phyloP scores from a whole-genome alignment of 2,329 filamentous ascomycete genomes.

The Cryphonectria radicalis region DNA sequence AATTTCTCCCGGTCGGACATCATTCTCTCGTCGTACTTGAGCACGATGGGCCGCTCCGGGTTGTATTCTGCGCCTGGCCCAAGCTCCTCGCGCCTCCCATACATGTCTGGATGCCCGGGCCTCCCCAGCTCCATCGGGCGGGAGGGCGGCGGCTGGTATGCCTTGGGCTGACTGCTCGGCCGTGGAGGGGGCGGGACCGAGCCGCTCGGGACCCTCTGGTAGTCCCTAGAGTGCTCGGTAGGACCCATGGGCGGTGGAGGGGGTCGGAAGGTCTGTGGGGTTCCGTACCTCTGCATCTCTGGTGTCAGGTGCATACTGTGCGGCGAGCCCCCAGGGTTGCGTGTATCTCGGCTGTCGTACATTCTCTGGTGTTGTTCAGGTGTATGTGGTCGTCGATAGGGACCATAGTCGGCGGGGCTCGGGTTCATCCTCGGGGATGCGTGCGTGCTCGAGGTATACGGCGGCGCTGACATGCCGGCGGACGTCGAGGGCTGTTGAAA shows the following conservation, averaged over 20 bases:
- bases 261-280: slow-evolving; percentile 59
- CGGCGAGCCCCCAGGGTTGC: slow-evolving; percentile 52
- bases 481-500: slow-evolving; percentile 48
- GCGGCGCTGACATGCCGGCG: slow-evolving; percentile 45
- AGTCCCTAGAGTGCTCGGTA: slow-evolving; percentile 51
- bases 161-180: slow-evolving; percentile 57
- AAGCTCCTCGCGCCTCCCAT: slow-evolving; percentile 55
- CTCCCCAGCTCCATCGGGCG: slow-evolving; percentile 54
- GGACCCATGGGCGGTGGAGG: slow-evolving; percentile 46
- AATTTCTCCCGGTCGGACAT: slow-evolving; percentile 48
- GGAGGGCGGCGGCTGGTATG: slow-evolving; percentile 45
- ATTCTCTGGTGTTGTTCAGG: slow-evolving; percentile 66
- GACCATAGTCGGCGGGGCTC: slow-evolving; percentile 61
- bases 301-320: slow-evolving; percentile 58
- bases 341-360: slow-evolving; percentile 49
- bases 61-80: slow-evolving; percentile 54
- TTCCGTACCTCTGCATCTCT: slow-evolving; percentile 62
- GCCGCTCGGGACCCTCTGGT: slow-evolving; percentile 40
- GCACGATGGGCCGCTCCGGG: slow-evolving; percentile 50
- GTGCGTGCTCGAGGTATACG: slow-evolving; percentile 54
- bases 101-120: slow-evolving; percentile 46
- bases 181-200: slow-evolving; percentile 48
- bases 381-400: slow-evolving; percentile 70
- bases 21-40: slow-evolving; percentile 60
- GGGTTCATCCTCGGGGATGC: slow-evolving; percentile 61